These are phyloP conservation scores for Tricholoma flavovirens DNA, from an alignment of 768 basidiomycete species.

Conservation along the genomic window DNA sequence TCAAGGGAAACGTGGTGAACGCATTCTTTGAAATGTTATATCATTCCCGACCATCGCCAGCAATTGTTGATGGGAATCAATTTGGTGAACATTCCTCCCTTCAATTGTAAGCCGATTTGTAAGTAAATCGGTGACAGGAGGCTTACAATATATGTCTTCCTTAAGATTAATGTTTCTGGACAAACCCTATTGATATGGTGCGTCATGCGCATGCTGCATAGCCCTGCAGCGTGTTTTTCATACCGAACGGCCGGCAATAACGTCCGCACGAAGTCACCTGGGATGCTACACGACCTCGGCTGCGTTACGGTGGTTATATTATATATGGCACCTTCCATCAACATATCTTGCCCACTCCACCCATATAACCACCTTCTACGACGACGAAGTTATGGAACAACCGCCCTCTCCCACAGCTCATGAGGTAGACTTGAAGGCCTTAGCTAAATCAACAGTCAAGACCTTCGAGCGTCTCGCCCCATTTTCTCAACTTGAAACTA, in stretches of 20 bases:
- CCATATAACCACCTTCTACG: background rate
- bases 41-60: background rate
- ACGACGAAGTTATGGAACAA: background rate
- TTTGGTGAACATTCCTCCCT: background rate
- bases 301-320: background rate
- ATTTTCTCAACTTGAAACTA: constrained; percentile 25
- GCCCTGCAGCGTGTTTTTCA: background rate
- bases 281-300: background rate
- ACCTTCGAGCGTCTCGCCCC: constrained; percentile 34
- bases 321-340: background rate
- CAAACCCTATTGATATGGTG: background rate
- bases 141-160: background rate
- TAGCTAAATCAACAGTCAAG: constrained; percentile 29
- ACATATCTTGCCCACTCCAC: background rate
- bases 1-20: background rate
- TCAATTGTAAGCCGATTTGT: background rate
- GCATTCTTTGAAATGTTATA: background rate
- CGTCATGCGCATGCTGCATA: background rate
- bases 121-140: background rate
- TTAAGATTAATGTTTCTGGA: background rate
- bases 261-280: background rate
- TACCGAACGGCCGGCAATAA: background rate
- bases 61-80: background rate
- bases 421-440: background rate
- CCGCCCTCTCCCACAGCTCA: background rate